These are phyloP conservation scores for Zalerion maritima DNA, from an alignment of 495 filamentous ascomycete species.

Conservation along the genomic window DNA sequence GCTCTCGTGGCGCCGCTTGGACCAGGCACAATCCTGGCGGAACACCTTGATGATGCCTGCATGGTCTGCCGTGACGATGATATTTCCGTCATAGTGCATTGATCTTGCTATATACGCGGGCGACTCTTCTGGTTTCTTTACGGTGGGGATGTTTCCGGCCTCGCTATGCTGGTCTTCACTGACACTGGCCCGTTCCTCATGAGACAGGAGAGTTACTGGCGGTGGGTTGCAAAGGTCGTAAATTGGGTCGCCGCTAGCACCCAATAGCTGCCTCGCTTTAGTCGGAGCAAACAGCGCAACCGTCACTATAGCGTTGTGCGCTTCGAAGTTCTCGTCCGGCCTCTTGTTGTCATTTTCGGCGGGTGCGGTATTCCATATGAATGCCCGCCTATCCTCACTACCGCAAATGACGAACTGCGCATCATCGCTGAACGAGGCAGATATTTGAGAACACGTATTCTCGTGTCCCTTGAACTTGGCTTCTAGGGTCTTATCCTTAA, in stretches of 20 bases:
- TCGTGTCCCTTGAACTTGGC: slow-evolving; percentile 87
- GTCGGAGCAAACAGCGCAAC: slow-evolving; percentile 72
- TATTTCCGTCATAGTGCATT: slow-evolving; percentile 70
- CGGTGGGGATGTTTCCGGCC: slow-evolving; percentile 10
- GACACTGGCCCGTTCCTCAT: slow-evolving; percentile 39
- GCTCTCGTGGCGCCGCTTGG: slow-evolving; percentile 40
- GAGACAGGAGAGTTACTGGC: slow-evolving; percentile 66
- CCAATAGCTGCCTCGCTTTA: slow-evolving; percentile 60
- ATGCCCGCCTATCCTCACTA: slow-evolving; percentile 77
- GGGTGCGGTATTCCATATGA: slow-evolving; percentile 59
- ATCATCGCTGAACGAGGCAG: slow-evolving; percentile 78
- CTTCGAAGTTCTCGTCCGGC: slow-evolving; percentile 76
- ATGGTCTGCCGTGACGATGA: slow-evolving; percentile 84
- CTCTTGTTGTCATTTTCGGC: slow-evolving; percentile 59
- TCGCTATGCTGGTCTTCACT: slow-evolving; percentile 8
- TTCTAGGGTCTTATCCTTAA: slow-evolving; percentile 69
- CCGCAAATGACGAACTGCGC: slow-evolving; percentile 81
- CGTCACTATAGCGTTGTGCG: slow-evolving; percentile 78
- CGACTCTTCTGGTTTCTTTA: slow-evolving; percentile 34
- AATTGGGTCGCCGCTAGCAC: slow-evolving; percentile 73
- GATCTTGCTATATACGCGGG: slow-evolving; percentile 57
- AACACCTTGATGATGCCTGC: slow-evolving; percentile 84
- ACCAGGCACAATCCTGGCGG: slow-evolving; percentile 74
- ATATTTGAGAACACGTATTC: slow-evolving; percentile 85
- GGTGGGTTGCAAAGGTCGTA: slow-evolving; percentile 96